A percentile compares a stretch with the other conserved stretches of the same genome.
These are phyloP conservation scores for Nephelium lappaceum DNA, from an alignment of 345 rosid species.

Conservation along the genomic window DNA sequence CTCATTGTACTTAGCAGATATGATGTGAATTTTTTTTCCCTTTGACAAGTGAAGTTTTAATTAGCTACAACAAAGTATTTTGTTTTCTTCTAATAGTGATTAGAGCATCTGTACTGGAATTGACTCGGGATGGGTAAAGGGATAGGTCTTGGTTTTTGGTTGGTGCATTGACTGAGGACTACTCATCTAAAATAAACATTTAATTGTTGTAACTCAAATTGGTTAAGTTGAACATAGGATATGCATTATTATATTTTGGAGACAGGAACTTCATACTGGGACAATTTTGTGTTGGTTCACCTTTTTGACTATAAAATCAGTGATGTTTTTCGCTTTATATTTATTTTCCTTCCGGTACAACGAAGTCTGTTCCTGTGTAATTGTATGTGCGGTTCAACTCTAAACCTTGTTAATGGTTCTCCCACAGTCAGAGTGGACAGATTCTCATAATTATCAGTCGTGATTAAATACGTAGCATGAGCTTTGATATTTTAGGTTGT, in stretches of 20 bases:
- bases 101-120: neutral
- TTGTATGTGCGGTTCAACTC: neutral
- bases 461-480: neutral
- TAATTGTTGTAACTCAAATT: neutral
- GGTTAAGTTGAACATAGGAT: neutral
- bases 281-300: neutral
- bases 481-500: neutral
- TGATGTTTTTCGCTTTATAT: neutral
- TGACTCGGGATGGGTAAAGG: neutral
- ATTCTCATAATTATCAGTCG: neutral
- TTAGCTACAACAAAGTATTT: neutral
- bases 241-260: neutral
- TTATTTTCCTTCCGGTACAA: neutral
- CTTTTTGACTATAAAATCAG: neutral
- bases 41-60: neutral
- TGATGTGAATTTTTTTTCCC: neutral
- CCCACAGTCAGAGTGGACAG: neutral
- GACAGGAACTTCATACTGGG: neutral
- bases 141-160: neutral
- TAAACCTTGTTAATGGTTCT: neutral
- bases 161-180: neutral
- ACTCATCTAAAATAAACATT: neutral
- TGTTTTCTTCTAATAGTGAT: neutral
- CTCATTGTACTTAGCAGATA: neutral
- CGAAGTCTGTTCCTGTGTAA: neutral